Percentiles rank a stretch among this genome's conserved stretches.
phyloP scores from a whole-genome alignment of 345 rosid species.

The Camelina sativa region DNA sequence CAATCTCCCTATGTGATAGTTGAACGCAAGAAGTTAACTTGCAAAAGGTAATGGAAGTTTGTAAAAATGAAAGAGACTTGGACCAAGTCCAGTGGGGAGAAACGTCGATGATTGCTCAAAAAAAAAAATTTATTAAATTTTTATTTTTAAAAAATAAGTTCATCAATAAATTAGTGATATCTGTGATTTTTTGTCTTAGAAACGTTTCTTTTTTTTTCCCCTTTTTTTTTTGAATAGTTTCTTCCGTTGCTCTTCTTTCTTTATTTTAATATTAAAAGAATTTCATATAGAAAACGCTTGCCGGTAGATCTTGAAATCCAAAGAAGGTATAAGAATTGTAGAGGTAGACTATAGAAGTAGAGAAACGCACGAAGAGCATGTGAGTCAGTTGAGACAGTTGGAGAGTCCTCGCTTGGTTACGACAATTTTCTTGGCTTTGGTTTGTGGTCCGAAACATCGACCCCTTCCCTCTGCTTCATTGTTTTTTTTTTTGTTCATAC shows the following conservation, averaged over 20 bases:
- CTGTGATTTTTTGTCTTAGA: too few species aligned
- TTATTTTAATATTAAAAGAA: too few species aligned
- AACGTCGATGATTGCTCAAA: too few species aligned
- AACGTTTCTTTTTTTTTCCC: too few species aligned
- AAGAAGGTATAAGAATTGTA: neutral
- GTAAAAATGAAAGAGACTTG: neutral
- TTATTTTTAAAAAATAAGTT: too few species aligned
- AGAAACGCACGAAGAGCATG: conserved; percentile 32
- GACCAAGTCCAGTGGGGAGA: too few species aligned
- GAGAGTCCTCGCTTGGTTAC: conserved; percentile 32
- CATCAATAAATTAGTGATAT: too few species aligned
- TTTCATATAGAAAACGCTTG: too few species aligned
- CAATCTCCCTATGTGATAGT: neutral
- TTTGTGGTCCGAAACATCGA: conserved; percentile 48
- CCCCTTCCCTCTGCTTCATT: conserved; percentile 38
- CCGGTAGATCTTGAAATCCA: neutral
- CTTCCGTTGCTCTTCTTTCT: too few species aligned
- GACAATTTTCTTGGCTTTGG: conserved; percentile 28
- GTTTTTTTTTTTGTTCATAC: neutral
- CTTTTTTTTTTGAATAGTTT: too few species aligned
- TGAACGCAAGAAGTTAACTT: too few species aligned
- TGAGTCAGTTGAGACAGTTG: conserved; percentile 42
- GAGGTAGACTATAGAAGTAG: neutral
- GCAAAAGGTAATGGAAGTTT: neutral
- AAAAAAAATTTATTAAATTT: too few species aligned